A percentile compares a stretch with the other conserved stretches of the same genome.
Conservation (phyloP, 139 green algal species). For the Tetradesmus lagerheimii region DNA sequence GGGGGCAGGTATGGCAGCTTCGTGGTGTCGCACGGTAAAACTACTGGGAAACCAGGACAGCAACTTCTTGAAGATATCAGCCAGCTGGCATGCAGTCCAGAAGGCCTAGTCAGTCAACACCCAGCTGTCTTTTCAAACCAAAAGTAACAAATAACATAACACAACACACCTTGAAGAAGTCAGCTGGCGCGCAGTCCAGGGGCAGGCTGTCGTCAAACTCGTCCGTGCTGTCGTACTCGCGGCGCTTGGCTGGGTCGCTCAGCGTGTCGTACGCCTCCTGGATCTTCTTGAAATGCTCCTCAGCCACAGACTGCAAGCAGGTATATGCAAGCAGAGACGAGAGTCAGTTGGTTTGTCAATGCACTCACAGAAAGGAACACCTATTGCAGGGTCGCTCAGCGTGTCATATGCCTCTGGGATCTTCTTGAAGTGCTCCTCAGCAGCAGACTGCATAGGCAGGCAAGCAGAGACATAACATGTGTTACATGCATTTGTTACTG, state of each 20-base stretch:
- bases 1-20: too few relatives aligned
- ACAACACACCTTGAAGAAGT: constrained; percentile 91
- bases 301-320: neutral
- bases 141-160: neutral
- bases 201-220: constrained; percentile 97
- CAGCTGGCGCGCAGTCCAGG: constrained; percentile 69
- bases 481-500: too few relatives aligned
- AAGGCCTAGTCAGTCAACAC: too few relatives aligned
- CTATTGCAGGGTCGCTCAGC: constrained; percentile 87
- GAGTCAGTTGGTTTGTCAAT: too few relatives aligned
- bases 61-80: too few relatives aligned
- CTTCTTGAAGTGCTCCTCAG: constrained; percentile 49
- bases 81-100: too few relatives aligned
- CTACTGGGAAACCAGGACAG: too few relatives aligned
- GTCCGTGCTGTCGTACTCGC: constrained; percentile 94
- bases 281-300: constrained; percentile 61
- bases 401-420: constrained; percentile 89
- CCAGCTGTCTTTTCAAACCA: neutral
- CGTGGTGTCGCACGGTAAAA: too few relatives aligned
- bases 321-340: too few relatives aligned
- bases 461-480: too few relatives aligned
- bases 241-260: constrained; percentile 83
- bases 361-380: too few relatives aligned
- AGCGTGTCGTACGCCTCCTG: constrained; percentile 90
- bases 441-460: neutral